Base-by-base conservation (phyloP, 2,329 filamentous ascomycete genomes). In the Rosellinia necatrix region DNA sequence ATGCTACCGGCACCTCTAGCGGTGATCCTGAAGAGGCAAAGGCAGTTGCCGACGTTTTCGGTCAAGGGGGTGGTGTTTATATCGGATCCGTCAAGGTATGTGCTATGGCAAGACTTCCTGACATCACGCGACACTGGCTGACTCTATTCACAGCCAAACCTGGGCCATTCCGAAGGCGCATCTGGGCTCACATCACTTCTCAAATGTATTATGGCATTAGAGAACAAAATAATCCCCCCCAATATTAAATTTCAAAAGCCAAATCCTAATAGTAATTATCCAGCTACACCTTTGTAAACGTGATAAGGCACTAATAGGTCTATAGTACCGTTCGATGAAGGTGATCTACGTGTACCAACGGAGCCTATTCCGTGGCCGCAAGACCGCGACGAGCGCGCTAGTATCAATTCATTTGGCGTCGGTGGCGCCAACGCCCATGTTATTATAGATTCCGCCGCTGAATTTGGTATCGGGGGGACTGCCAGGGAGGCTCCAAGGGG, bases 151-250 rank as follows among this genome's bases (percentile, higher is more conserved):
- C 12, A 65, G 37, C 63, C 70, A 12, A 72, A 71, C 35, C 12
- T 71, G 2, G 79, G 79, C 0, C 80, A 82, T 56, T 62, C 65
- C 0, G 79, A 80, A 59, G 73, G 70, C 0, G 75, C 77, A 0
- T 72, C 74, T 1, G 79, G 77, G 0, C 46, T 81, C 0, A 69
- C 70, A 0, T 69, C 69, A 0, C 19, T 81, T 2, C 71, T 82
- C 15, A 82, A 82, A 52, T 66, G 67, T 12, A 64, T 75, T 1
- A 44, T 80, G 10, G 70, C 72, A 0, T 53, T 79, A 1, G 76
- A 80, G 53, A 65, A 73, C 5, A 62, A 62, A 1, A 68, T 58
- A 2, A 77, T 78, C 9, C 75, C 72, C 0, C 75, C 74, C 0
- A 76, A 71, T 15, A 72, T 75, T 35, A 72, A 76, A 47, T 75